Percentiles rank a stretch among this genome's conserved stretches.
These are phyloP conservation scores for Aspergillus glaucus DNA, from an alignment of 2,329 filamentous ascomycete species.

Conservation along the genomic window DNA sequence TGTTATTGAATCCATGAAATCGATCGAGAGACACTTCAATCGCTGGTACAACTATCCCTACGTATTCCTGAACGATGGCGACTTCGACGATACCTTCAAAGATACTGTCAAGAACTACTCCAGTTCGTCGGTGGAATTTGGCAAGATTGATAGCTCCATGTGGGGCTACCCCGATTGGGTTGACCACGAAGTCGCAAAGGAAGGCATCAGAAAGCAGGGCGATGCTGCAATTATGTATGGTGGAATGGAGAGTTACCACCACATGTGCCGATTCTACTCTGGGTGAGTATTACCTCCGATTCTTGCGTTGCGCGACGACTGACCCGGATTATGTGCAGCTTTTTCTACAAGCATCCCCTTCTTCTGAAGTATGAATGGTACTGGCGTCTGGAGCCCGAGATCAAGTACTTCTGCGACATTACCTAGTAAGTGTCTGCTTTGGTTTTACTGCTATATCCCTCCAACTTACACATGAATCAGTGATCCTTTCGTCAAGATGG, in stretches of 20 bases:
- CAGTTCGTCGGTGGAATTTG: slow-evolving; percentile 82
- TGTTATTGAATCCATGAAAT: slow-evolving; percentile 94
- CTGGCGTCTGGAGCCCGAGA: slow-evolving; percentile 97
- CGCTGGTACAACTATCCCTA: slow-evolving; percentile 98
- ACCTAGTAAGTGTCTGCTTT: slow-evolving; percentile 65
- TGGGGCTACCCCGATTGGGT: slow-evolving; percentile 98
- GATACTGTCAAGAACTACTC: slow-evolving; percentile 84
- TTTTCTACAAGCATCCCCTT: slow-evolving; percentile 96
- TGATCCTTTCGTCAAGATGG: slow-evolving; percentile 95
- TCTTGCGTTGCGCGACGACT: background rate
- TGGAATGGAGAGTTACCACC: slow-evolving; percentile 95
- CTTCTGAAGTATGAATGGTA: slow-evolving; percentile 99
- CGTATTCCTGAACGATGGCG: slow-evolving; percentile 94
- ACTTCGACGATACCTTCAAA: slow-evolving; percentile 93
- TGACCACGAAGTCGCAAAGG: slow-evolving; percentile 85
- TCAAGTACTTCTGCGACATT: slow-evolving; percentile 99
- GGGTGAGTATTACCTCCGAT: slow-evolving; percentile 54
- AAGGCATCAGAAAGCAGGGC: slow-evolving; percentile 93
- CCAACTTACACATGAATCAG: slow-evolving; percentile 37
- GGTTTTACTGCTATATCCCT: slow-evolving; percentile 1
- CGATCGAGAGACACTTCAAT: slow-evolving; percentile 97
- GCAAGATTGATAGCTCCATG: slow-evolving; percentile 81
- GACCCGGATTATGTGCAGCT: slow-evolving; percentile 43
- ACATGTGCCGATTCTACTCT: slow-evolving; percentile 99
- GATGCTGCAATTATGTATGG: slow-evolving; percentile 99